These are phyloP conservation scores for Piloderma croceum DNA, from an alignment of 768 basidiomycete species.

Conservation along the genomic window DNA sequence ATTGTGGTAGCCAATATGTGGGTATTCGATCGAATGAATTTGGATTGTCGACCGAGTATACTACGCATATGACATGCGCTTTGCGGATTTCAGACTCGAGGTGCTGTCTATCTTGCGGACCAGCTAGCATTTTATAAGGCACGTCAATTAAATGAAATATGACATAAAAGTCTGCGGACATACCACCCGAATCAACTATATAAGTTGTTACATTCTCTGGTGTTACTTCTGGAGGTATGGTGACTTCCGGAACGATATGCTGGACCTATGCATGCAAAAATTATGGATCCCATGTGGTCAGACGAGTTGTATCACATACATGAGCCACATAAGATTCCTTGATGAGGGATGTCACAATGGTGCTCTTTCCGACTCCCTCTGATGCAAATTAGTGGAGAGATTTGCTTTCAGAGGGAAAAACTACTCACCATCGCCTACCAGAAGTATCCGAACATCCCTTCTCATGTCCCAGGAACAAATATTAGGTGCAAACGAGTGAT, in stretches of 20 bases:
- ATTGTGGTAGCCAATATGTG: slow-evolving; percentile 96
- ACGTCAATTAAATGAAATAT: slow-evolving; percentile 6
- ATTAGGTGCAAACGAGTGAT: too few species aligned
- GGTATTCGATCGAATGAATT: slow-evolving; percentile 96
- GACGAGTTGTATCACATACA: slow-evolving; percentile 38
- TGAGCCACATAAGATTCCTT: slow-evolving; percentile 91
- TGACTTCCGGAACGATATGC: slow-evolving; percentile 93
- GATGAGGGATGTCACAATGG: slow-evolving; percentile 93
- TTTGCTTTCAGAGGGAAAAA: slow-evolving; percentile 1
- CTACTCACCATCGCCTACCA: slow-evolving; percentile 85
- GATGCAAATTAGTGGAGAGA: slow-evolving; percentile 13
- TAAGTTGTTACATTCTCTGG: slow-evolving; percentile 97
- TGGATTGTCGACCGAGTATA: slow-evolving; percentile 95
- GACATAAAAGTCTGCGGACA: slow-evolving; percentile 20
- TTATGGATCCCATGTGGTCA: slow-evolving; percentile 5
- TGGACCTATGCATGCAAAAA: slow-evolving; percentile 59
- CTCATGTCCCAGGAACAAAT: slow-evolving; percentile 47
- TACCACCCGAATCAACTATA: slow-evolving; percentile 96
- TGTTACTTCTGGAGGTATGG: slow-evolving; percentile 95
- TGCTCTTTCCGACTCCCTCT: slow-evolving; percentile 99
- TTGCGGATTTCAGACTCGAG: slow-evolving; percentile 94
- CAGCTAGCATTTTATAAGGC: slow-evolving; percentile 51
- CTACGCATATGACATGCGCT: slow-evolving; percentile 96
- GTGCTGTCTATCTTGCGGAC: slow-evolving; percentile 79
- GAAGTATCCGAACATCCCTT: slow-evolving; percentile 88